Evolutionary conservation across 2,329 filamentous ascomycete species (phyloP).

Genomic region (Scedosporium minutisporum): DNA sequence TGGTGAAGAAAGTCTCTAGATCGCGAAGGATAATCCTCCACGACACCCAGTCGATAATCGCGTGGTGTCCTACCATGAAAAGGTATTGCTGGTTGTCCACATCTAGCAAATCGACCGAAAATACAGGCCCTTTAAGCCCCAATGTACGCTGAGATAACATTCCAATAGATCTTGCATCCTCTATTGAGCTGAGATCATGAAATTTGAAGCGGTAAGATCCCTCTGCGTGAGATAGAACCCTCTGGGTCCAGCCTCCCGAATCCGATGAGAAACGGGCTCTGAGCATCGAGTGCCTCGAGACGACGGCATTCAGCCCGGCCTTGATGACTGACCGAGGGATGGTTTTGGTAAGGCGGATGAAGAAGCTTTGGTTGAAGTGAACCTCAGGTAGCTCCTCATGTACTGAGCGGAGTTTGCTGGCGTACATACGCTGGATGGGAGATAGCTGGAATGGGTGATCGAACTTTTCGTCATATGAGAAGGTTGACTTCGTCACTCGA

Average conservation of each 20-base stretch:
- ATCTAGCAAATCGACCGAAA: conserved; percentile 9
- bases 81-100: conserved; percentile 14
- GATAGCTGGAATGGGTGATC: conserved; percentile 28
- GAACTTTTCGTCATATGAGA: conserved; percentile 7
- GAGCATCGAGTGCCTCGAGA: conserved; percentile 25
- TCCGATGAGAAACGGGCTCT: conserved; percentile 20
- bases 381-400: conserved; percentile 16
- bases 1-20: conserved; percentile 27
- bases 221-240: conserved; percentile 12
- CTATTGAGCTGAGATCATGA: conserved; percentile 12
- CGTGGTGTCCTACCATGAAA: conserved; percentile 24
- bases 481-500: background rate
- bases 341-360: conserved; percentile 22
- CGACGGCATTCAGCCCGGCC: conserved; percentile 15
- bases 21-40: conserved; percentile 35
- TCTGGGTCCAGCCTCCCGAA: conserved; percentile 13
- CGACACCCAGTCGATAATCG: conserved; percentile 33
- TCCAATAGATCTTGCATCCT: conserved; percentile 17
- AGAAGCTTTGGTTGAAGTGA: conserved; percentile 35
- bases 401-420: conserved; percentile 19
- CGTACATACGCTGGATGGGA: conserved; percentile 34
- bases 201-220: conserved; percentile 13
- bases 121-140: conserved; percentile 14
- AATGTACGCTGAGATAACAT: conserved; percentile 13
- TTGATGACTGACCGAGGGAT: conserved; percentile 3